Conservation (phyloP, 2,329 filamentous ascomycete genomes). For the Beauveria varroae region DNA sequence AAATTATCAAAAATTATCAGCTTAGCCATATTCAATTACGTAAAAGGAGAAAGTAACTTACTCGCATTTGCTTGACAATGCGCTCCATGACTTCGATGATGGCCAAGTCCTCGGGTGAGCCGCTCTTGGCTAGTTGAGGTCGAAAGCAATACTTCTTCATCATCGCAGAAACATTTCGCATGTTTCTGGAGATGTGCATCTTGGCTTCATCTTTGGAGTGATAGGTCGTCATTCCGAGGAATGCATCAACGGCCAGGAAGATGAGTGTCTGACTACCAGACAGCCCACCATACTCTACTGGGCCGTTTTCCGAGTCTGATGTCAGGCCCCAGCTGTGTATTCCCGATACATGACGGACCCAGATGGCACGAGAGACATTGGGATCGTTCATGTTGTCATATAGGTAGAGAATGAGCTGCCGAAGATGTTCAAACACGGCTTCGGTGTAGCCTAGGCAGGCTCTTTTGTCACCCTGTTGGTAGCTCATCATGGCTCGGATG, state of each 20-base stretch:
- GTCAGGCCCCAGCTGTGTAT: slow-evolving; percentile 6
- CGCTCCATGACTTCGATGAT: slow-evolving; percentile 2
- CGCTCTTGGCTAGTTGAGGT: background rate
- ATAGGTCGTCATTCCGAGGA: background rate
- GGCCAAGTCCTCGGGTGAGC: background rate
- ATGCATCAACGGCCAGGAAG: background rate
- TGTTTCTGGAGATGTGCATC: slow-evolving; percentile 4
- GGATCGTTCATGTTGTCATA: slow-evolving; percentile 1
- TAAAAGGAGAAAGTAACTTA: background rate
- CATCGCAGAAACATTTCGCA: background rate
- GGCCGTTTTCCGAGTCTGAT: background rate
- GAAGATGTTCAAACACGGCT: background rate
- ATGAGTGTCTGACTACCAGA: slow-evolving; percentile 5
- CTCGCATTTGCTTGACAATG: slow-evolving; percentile 7
- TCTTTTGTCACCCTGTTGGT: background rate
- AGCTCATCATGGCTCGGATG: slow-evolving; percentile 1
- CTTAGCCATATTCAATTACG: background rate
- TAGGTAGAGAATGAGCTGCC: background rate
- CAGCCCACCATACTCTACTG: background rate
- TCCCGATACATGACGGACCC: slow-evolving; percentile 3
- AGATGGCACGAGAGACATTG: slow-evolving; percentile 1
- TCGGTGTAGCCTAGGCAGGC: background rate
- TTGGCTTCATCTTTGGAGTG: background rate
- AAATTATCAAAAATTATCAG: no score
- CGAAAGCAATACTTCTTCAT: background rate